Evolutionary conservation across 345 rosid genomes (phyloP).

Genomic region (Sisymbrium irio): DNA sequence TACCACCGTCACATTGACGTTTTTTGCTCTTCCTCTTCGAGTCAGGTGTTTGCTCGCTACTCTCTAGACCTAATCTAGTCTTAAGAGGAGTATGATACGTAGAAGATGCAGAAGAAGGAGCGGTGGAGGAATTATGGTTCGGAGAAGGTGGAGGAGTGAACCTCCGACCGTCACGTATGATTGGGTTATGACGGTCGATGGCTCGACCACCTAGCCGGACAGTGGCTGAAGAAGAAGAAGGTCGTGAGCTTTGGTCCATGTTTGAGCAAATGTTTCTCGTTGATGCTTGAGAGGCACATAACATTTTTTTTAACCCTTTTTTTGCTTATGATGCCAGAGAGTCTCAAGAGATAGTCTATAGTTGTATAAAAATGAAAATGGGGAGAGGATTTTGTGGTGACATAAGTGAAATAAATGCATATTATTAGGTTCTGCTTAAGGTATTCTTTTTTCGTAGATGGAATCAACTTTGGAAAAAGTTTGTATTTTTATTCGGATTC

Average conservation of each 20-base stretch:
- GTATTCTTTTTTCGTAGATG: neutral
- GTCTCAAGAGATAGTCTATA: neutral
- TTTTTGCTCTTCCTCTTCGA: constrained; percentile 41
- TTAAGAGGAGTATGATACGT: constrained; percentile 40
- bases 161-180: constrained; percentile 70
- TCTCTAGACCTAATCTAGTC: constrained; percentile 44
- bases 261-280: constrained; percentile 59
- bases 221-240: constrained; percentile 39
- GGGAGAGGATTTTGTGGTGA: neutral
- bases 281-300: constrained; percentile 68
- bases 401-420: neutral
- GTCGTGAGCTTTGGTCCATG: constrained; percentile 44
- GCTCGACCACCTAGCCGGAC: constrained; percentile 44
- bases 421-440: neutral
- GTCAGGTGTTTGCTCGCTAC: constrained; percentile 16
- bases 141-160: constrained; percentile 43
- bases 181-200: constrained; percentile 88
- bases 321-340: neutral
- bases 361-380: neutral
- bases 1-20: constrained; percentile 6
- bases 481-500: constrained; percentile 27
- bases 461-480: constrained; percentile 26
- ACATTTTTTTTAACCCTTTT: neutral
- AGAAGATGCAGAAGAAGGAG: constrained; percentile 38
- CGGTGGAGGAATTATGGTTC: constrained; percentile 32